phyloP scores from a whole-genome alignment of 495 filamentous ascomycete genomes.

The Xanthoparmelia taractica region DNA sequence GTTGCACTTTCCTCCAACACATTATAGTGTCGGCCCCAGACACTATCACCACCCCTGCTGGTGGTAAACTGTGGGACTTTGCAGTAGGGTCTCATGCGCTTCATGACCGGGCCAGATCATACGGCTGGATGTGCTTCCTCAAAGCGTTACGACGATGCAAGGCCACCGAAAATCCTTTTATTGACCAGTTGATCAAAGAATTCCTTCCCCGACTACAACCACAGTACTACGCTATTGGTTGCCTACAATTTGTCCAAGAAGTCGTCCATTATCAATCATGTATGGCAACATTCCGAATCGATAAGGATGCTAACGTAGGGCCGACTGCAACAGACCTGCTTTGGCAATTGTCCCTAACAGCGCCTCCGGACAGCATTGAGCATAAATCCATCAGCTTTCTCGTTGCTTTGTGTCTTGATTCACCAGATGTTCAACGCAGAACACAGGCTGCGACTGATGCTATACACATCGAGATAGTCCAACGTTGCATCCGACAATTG shows the following conservation, averaged over 20 bases:
- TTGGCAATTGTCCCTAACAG: slow-evolving; percentile 73
- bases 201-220: slow-evolving; percentile 60
- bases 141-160: slow-evolving; percentile 5
- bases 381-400: slow-evolving; percentile 58
- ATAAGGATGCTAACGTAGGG: slow-evolving; percentile 11
- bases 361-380: slow-evolving; percentile 62
- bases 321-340: slow-evolving; percentile 63
- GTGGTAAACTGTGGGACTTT: slow-evolving; percentile 56
- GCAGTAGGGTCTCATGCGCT: slow-evolving; percentile 55
- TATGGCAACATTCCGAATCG: slow-evolving; percentile 20
- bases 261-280: slow-evolving; percentile 38
- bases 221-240: slow-evolving; percentile 54
- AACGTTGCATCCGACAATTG: slow-evolving; percentile 70
- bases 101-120: slow-evolving; percentile 47
- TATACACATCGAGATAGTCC: slow-evolving; percentile 71
- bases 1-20: slow-evolving; percentile 49
- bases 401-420: slow-evolving; percentile 67
- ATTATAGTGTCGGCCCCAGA: slow-evolving; percentile 53
- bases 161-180: slow-evolving; percentile 50
- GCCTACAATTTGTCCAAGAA: slow-evolving; percentile 61
- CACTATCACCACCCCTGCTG: slow-evolving; percentile 53
- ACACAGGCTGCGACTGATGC: slow-evolving; percentile 46
- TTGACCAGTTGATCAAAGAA: slow-evolving; percentile 55
- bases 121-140: slow-evolving; percentile 59
- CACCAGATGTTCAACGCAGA: slow-evolving; percentile 35